A percentile compares a stretch with the other conserved stretches of the same genome.
Conservation (phyloP, 2,329 filamentous ascomycete species). For the Apiospora arundinis region DNA sequence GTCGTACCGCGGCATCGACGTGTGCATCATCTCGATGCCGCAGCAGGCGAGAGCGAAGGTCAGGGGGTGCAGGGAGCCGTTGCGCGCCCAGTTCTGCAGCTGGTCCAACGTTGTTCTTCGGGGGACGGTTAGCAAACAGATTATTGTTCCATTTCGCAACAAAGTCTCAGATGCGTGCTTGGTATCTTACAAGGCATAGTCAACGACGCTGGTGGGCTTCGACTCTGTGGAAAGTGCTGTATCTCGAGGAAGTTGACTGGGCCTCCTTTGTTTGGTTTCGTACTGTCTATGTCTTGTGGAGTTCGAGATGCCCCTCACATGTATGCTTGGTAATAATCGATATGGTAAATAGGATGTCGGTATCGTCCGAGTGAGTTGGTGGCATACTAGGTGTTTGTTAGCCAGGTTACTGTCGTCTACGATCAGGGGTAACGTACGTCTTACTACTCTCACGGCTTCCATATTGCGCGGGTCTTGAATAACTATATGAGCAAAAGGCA, state of each 20-base stretch:
- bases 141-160: no score
- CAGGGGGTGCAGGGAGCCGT: constrained; percentile 89
- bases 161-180: constrained; percentile 41
- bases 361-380: background rate
- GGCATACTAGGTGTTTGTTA: background rate
- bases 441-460: background rate
- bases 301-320: background rate
- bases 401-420: no score
- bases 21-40: constrained; percentile 91
- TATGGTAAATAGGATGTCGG: no score
- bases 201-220: constrained; percentile 26
- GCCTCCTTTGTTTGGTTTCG: background rate
- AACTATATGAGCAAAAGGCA: no score
- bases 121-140: background rate
- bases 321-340: background rate
- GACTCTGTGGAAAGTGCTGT: constrained; percentile 22
- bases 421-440: background rate
- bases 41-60: constrained; percentile 90
- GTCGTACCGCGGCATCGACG: constrained; percentile 87
- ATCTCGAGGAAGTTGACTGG: background rate
- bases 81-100: constrained; percentile 82
- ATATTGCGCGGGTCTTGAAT: background rate
- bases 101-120: constrained; percentile 77
- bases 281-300: background rate
- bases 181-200: constrained; percentile 30